Conservation (phyloP, 1,284 basidiomycete genomes). For the Trichosporon coremiiforme region DNA sequence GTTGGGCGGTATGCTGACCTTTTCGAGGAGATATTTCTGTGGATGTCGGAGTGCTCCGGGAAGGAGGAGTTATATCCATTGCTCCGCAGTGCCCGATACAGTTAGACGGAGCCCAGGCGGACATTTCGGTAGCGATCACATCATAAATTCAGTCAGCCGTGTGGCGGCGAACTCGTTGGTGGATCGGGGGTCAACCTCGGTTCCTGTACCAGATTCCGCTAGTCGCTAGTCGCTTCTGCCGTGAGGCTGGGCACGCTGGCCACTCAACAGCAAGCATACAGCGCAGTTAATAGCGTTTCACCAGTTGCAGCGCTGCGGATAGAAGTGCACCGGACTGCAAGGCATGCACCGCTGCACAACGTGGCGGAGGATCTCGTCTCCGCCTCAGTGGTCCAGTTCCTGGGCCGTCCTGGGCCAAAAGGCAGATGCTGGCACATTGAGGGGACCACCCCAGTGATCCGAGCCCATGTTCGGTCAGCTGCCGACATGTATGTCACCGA, state of each 20-base stretch:
- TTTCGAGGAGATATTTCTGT: background rate
- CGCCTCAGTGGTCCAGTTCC: background rate
- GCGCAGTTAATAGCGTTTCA: too few relatives aligned
- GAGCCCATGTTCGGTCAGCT: slow-evolving; percentile 1
- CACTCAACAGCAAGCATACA: too few relatives aligned
- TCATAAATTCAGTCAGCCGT: background rate
- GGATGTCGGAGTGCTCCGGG: background rate
- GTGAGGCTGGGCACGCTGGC: too few relatives aligned
- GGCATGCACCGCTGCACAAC: background rate
- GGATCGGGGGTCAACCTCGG: too few relatives aligned
- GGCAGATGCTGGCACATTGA: background rate
- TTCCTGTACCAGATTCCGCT: background rate
- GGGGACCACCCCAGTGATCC: background rate
- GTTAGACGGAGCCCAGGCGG: background rate
- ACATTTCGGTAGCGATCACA: background rate
- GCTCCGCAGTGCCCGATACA: background rate
- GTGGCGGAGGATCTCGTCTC: background rate
- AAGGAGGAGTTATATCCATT: background rate
- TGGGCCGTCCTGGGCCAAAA: background rate
- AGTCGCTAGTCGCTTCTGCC: background rate
- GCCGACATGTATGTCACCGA: background rate
- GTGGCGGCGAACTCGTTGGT: background rate
- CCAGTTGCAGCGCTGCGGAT: background rate
- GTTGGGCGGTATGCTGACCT: background rate
- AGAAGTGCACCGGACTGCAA: background rate